Conservation (phyloP, 2,329 filamentous ascomycete genomes). For the Microdochium trichocladiopsis region DNA sequence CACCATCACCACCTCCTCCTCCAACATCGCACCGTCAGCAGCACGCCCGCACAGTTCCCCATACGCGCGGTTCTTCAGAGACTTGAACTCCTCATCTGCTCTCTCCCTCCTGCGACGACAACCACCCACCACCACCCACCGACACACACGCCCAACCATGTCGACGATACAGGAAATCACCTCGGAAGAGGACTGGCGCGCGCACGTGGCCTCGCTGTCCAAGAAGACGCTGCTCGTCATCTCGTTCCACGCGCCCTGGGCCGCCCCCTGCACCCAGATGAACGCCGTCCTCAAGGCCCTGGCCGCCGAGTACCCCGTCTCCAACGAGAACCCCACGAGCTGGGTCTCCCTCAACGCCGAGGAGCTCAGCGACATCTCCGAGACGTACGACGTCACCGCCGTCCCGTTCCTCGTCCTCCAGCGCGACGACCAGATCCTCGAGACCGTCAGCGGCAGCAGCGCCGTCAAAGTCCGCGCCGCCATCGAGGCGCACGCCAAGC, state of each 20-base stretch:
- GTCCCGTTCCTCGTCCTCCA: slow-evolving; percentile 88
- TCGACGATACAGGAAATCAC: slow-evolving; percentile 73
- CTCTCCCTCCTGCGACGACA: background rate
- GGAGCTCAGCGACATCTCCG: slow-evolving; percentile 84
- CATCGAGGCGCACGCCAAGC: slow-evolving; percentile 73
- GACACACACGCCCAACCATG: slow-evolving; percentile 40
- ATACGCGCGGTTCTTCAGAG: background rate
- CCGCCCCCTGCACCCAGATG: slow-evolving; percentile 94
- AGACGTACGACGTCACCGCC: slow-evolving; percentile 88
- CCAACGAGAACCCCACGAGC: slow-evolving; percentile 58
- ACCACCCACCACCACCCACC: background rate
- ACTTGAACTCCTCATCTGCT: background rate
- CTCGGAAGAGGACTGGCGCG: slow-evolving; percentile 65
- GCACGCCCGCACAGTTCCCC: background rate
- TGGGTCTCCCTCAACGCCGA: slow-evolving; percentile 94
- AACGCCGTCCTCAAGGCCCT: slow-evolving; percentile 77
- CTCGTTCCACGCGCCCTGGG: slow-evolving; percentile 97
- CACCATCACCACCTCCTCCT: background rate
- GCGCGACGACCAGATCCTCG: slow-evolving; percentile 66
- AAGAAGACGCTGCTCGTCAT: slow-evolving; percentile 70
- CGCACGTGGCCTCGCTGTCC: slow-evolving; percentile 58
- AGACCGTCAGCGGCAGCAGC: slow-evolving; percentile 86
- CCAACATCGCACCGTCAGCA: background rate
- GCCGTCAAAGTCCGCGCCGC: slow-evolving; percentile 76
- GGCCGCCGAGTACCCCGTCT: slow-evolving; percentile 70